Base-by-base conservation (phyloP, 1,139 yeast species). In the Blastobotrys capitulatus region DNA sequence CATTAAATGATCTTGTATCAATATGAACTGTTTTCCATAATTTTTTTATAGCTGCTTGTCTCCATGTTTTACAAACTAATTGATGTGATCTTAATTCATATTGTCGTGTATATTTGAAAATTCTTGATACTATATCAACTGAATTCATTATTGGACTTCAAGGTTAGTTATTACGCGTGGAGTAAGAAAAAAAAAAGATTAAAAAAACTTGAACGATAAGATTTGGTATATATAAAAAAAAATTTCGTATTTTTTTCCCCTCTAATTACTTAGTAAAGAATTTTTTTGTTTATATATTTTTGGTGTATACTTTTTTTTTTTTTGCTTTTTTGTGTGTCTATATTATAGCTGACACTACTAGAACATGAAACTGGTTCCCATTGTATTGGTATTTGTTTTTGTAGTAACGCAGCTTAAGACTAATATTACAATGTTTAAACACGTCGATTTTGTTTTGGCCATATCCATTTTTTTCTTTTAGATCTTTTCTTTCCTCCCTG, bases 11-110 rank as follows among this genome's bases (percentile, higher is more conserved):
- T n/a, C 42, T 13, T 12, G 32, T 10, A 22, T 42, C 38, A 4
- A 42, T 16, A 42, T 42, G 45, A 10, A 42, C 38, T 5, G 22
- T 34, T 13, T 29, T n/a, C 45, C 45, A 42, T 9, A 42, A 13
- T 38, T 38, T 27, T n/a, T 22, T 5, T n/a, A 13, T 10, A 2
- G 38, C 27, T 5, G 35, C 38, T 13, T 15, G 2, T 35, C 44
- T 38, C 32, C 27, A 42, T n/a, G 13, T 6, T 10, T 19, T 15
- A 16, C 38, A 19, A 9, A 42, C 38, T 15, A 15, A 31, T 19
- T 42, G 45, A 6, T 16, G 36, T 4, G 29, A 13, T 18, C 38
- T 15, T 22, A 42, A 19, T 16, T 42, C 35, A 13, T 42, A 38
- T n/a, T 20, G 7, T 18, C 38, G 38, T 13, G 31, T 22, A 19